Base-by-base conservation (phyloP, 768 basidiomycete species). In the Mycena pura region DNA sequence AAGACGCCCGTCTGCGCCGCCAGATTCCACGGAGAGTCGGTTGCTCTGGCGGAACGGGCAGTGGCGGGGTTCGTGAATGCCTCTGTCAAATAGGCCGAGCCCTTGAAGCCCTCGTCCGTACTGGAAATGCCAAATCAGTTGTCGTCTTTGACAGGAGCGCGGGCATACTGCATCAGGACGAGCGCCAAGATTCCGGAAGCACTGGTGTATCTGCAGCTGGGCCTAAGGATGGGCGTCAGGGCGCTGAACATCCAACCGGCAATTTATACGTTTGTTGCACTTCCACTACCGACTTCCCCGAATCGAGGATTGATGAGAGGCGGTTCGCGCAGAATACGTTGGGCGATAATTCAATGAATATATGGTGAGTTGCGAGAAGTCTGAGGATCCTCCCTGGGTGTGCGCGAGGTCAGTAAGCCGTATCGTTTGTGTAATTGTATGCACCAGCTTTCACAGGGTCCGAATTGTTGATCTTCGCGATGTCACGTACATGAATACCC, bases 401-500 rank as follows among this genome's bases (percentile, higher is more conserved):
- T 5, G 15, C 28, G 14, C 29, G 39, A 45, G 2, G 17, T 8
- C 11, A 24, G 38, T 1, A 29, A 52, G 17, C 11, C 9, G 29
- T 11, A 40, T 19, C 9, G 40, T 27, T 22, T 7, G n/a, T 14
- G 24, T 25, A 19, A 13, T 9, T 27, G 34, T 22, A 7, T 70
- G 27, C 43, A 80, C 80, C 76, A 11, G 81, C 64, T 58, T 77
- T 77, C n/a, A 62, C 48, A 2, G 71, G 60, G 46, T 80, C 72
- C 21, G 76, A 62, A 5, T 67, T 64, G 46, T 69, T 73, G 21
- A 70, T 73, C 22, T 64, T 68, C 13, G 73, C 77, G 36, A 81
- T 79, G 6, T 78, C 76, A 7, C 70, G 59, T n/a, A 74, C 69
- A 32, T 81, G 79, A 22, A 77, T 54, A 0, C 78, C 78, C 76